phyloP scores from a whole-genome alignment of 2,329 filamentous ascomycete genomes.

The Hymenoscyphus salicellus region DNA sequence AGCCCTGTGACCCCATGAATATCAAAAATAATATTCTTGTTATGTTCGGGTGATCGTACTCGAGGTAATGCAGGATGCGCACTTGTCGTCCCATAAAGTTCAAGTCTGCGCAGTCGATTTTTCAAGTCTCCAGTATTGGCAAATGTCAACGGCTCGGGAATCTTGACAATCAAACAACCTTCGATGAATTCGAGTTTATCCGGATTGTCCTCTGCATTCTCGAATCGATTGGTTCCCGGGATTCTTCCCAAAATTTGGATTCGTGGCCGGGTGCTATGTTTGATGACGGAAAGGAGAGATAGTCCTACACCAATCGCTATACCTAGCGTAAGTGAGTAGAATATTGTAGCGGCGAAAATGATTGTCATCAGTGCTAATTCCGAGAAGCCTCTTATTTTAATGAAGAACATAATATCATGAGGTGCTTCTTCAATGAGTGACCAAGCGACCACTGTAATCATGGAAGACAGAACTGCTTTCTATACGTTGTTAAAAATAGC shows the following conservation, averaged over 20 bases:
- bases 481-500: constrained; percentile 39
- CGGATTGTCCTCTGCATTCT: constrained; percentile 75
- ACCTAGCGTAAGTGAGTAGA: constrained; percentile 89
- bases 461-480: constrained; percentile 90
- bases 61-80: constrained; percentile 86
- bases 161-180: constrained; percentile 92
- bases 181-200: constrained; percentile 83
- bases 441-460: constrained; percentile 94
- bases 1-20: constrained; percentile 95
- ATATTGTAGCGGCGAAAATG: constrained; percentile 88
- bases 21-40: constrained; percentile 92
- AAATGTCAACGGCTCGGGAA: constrained; percentile 93
- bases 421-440: constrained; percentile 94
- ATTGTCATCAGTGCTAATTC: constrained; percentile 84
- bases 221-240: constrained; percentile 77
- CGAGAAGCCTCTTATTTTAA: constrained; percentile 77
- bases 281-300: constrained; percentile 83
- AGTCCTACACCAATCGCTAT: constrained; percentile 93
- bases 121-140: constrained; percentile 94
- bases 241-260: constrained; percentile 95
- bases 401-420: constrained; percentile 86
- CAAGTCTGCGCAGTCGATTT: constrained; percentile 74
- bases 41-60: constrained; percentile 72
- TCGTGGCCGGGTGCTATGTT: constrained; percentile 83
- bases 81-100: constrained; percentile 81